phyloP scores from a whole-genome alignment of 306 rosid genomes.

The Myrica gale region DNA sequence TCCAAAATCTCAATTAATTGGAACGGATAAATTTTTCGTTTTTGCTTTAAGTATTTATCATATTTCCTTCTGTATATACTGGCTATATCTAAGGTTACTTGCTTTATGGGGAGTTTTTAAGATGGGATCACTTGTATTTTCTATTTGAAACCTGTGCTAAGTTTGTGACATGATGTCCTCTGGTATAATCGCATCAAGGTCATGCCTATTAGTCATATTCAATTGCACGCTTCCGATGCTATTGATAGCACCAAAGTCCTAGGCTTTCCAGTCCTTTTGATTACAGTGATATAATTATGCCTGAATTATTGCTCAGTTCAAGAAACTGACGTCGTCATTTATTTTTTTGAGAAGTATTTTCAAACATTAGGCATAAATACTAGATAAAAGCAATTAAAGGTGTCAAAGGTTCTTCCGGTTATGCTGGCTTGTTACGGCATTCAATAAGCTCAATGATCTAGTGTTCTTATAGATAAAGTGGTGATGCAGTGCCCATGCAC shows the following conservation, averaged over 20 bases:
- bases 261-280: conserved; percentile 24
- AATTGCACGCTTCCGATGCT: conserved; percentile 2
- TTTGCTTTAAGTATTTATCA: not conserved
- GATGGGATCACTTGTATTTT: conserved; percentile 42
- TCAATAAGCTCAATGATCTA: conserved; percentile 53
- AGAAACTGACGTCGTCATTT: conserved; percentile 12
- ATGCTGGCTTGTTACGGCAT: conserved; percentile 43
- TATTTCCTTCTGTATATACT: not conserved
- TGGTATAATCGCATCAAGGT: conserved; percentile 27
- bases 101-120: conserved; percentile 32
- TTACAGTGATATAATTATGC: conserved; percentile 28
- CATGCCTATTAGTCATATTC: conserved; percentile 12
- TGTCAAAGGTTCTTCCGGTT: conserved; percentile 34
- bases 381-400: conserved; percentile 27
- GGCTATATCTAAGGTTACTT: conserved; percentile 21
- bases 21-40: not conserved
- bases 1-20: conserved; percentile 17
- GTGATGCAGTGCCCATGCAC: conserved; percentile 91
- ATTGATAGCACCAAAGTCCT: conserved; percentile 7
- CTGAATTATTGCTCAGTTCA: conserved; percentile 22
- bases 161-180: conserved; percentile 25
- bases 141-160: conserved; percentile 29
- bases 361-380: conserved; percentile 30
- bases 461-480: conserved; percentile 67
- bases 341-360: conserved; percentile 24